phyloP scores from a whole-genome alignment of 2,329 filamentous ascomycete genomes.

The Penicillium sp. region DNA sequence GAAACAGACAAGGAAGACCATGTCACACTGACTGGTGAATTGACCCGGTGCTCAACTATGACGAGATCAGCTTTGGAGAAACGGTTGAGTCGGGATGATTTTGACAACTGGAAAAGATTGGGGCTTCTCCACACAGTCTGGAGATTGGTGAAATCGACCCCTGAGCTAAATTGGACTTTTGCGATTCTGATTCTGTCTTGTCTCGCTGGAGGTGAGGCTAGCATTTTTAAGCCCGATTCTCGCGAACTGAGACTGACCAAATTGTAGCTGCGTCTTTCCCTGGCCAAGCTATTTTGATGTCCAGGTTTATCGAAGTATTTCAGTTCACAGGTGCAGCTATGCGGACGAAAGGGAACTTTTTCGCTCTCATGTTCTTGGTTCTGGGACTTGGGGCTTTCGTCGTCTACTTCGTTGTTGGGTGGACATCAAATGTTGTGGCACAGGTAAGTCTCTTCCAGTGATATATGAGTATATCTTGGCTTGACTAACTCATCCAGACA shows the following conservation, averaged over 20 bases:
- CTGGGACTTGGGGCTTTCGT: conserved; percentile 33
- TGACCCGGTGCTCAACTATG: conserved; percentile 2
- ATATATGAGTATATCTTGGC: not conserved
- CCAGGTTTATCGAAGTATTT: conserved; percentile 19
- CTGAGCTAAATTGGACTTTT: conserved; percentile 4
- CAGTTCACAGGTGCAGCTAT: conserved; percentile 1
- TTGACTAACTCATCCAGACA: not conserved
- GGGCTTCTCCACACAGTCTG: conserved; percentile 4
- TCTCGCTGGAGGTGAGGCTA: not conserved
- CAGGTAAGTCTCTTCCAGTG: conserved; percentile 11
- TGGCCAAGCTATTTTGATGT: conserved; percentile 38
- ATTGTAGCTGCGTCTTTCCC: conserved; percentile 38
- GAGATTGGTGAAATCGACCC: not conserved
- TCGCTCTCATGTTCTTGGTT: conserved; percentile 42
- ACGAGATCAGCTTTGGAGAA: not conserved
- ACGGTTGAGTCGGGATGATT: conserved; percentile 3
- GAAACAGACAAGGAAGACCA: not conserved
- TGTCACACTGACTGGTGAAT: not conserved
- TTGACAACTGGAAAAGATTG: conserved; percentile 5
- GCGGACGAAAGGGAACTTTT: conserved; percentile 33
- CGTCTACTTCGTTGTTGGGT: conserved; percentile 35
- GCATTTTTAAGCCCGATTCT: too few relatives aligned
- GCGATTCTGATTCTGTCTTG: not conserved
- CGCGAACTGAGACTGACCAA: not conserved
- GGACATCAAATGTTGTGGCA: conserved; percentile 22